Evolutionary conservation across 2,329 filamentous ascomycete genomes (phyloP).

Genomic region (Pyricularia sp.): DNA sequence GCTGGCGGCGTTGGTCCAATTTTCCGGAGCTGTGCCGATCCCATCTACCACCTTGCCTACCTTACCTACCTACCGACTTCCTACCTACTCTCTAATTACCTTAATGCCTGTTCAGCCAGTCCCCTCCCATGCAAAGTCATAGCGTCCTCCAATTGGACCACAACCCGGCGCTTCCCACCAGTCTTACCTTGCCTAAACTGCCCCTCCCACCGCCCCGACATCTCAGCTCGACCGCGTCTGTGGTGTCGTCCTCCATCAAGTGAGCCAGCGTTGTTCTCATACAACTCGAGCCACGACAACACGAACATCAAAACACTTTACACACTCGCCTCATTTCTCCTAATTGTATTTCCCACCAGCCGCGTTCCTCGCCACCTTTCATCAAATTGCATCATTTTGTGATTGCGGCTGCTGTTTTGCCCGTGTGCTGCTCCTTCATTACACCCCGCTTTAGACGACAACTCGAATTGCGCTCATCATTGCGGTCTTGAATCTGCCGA

Average conservation of each 20-base stretch:
- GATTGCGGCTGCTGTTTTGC: not conserved
- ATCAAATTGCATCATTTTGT: not conserved
- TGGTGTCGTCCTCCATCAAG: not conserved
- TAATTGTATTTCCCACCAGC: slow-evolving; percentile 7
- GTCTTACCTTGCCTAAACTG: not conserved
- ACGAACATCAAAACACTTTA: not conserved
- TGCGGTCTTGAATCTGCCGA: not conserved
- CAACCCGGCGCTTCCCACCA: not conserved
- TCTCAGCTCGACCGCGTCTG: not conserved
- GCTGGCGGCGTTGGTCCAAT: not conserved
- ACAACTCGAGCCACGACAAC: not conserved
- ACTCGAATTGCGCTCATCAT: not conserved
- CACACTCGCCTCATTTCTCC: not conserved
- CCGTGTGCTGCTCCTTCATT: not conserved
- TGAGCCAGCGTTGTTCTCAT: not conserved
- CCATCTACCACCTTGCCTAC: not conserved
- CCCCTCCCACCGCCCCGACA: not conserved
- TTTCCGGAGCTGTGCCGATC: not conserved
- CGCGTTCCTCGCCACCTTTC: not conserved
- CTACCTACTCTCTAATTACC: not conserved
- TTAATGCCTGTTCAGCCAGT: not conserved
- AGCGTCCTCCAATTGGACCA: not conserved
- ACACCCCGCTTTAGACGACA: not conserved
- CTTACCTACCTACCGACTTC: not conserved
- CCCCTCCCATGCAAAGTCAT: not conserved